phyloP scores from a whole-genome alignment of 2,329 filamentous ascomycete genomes.

The Lasiodiplodia gonubiensis region DNA sequence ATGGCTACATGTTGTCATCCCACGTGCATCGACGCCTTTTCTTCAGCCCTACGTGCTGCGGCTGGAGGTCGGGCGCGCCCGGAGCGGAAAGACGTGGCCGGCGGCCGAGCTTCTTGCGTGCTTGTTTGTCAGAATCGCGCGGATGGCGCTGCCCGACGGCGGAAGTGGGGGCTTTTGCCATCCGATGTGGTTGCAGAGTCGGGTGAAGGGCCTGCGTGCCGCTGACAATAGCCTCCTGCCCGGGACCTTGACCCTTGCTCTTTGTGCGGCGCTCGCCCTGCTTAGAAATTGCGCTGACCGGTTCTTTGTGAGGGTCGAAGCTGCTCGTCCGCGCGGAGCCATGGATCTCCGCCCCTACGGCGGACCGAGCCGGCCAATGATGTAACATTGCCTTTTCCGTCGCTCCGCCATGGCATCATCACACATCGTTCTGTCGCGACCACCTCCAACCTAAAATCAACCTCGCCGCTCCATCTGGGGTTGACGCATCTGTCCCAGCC shows the following conservation, averaged over 20 bases:
- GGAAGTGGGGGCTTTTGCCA: constrained; percentile 1
- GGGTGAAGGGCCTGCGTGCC: constrained; percentile 3
- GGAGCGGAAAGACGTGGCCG: not conserved
- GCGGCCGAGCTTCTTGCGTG: constrained; percentile 20
- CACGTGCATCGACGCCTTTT: constrained; percentile 8
- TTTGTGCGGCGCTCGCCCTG: not conserved
- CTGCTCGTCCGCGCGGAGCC: not conserved
- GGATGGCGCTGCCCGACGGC: constrained; percentile 14
- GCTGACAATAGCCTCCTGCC: constrained; percentile 4
- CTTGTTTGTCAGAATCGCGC: constrained; percentile 23
- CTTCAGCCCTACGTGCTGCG: constrained; percentile 20
- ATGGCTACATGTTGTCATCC: constrained; percentile 2
- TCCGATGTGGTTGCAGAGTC: constrained; percentile 1
- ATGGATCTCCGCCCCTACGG: constrained; percentile 10
- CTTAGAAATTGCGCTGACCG: constrained; percentile 7
- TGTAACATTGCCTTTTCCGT: constrained; percentile 18
- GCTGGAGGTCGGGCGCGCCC: constrained; percentile 11
- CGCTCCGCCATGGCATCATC: constrained; percentile 15
- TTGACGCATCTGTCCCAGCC: not conserved
- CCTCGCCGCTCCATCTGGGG: constrained; percentile 19
- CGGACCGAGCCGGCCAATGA: constrained; percentile 25
- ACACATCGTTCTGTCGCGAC: constrained; percentile 18
- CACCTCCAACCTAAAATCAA: constrained; percentile 10
- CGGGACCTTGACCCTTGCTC: not conserved
- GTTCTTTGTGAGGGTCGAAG: not conserved